Conservation (phyloP, 768 basidiomycete species). For the Dioszegia crocea region DNA sequence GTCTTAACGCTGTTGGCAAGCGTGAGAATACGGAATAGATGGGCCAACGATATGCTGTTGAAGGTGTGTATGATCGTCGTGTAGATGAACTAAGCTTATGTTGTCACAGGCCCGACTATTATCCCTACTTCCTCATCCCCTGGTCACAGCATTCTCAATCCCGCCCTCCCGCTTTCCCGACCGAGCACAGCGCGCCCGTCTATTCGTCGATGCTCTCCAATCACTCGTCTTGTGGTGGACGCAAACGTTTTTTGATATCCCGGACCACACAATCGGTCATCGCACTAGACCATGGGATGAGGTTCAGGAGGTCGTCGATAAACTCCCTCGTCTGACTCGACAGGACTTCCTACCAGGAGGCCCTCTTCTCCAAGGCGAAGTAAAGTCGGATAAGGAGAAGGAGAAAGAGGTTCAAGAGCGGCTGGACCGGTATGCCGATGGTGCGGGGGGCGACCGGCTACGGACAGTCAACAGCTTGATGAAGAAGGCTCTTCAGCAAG, state of each 20-base stretch:
- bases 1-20: conserved; percentile 74
- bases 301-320: conserved; percentile 52
- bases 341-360: conserved; percentile 29
- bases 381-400: conserved; percentile 16
- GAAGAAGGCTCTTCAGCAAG: conserved; percentile 80
- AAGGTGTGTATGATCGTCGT: conserved; percentile 58
- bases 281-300: conserved; percentile 73
- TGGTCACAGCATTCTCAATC: conserved; percentile 74
- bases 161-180: conserved; percentile 79
- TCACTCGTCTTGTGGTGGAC: conserved; percentile 83
- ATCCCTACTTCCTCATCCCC: conserved; percentile 72
- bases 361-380: neutral
- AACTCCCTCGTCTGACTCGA: conserved; percentile 36
- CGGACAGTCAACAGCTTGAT: conserved; percentile 78
- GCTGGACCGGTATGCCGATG: conserved; percentile 43
- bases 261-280: conserved; percentile 50
- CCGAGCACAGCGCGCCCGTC: conserved; percentile 69
- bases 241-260: conserved; percentile 57
- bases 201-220: conserved; percentile 77
- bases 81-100: neutral
- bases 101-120: conserved; percentile 71
- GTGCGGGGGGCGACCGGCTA: conserved; percentile 62
- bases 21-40: conserved; percentile 70
- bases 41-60: conserved; percentile 74
- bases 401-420: conserved; percentile 35